Conservation (phyloP, 225 moss, liverwort and hornwort genomes). For the Ulota crispa region DNA sequence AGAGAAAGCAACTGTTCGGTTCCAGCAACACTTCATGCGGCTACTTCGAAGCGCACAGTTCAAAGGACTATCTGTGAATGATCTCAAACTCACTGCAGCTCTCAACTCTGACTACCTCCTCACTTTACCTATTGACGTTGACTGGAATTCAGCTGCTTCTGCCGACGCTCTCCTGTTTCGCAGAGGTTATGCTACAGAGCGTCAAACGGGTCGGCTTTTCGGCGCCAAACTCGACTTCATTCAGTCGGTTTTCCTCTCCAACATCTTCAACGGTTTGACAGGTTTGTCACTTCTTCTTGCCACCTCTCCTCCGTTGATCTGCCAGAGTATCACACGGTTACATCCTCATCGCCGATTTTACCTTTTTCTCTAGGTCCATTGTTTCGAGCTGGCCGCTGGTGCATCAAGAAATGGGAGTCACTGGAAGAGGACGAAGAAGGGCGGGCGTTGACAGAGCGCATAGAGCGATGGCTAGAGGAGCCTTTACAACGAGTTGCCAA, state of each 20-base stretch:
- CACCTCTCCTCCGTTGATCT: not conserved
- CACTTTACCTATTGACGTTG: constrained; percentile 81
- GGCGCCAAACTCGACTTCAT: constrained; percentile 85
- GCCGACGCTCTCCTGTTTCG: constrained; percentile 79
- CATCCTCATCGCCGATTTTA: not conserved
- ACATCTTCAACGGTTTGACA: constrained; percentile 57
- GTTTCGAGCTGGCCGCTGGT: constrained; percentile 74
- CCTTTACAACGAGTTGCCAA: constrained; percentile 50
- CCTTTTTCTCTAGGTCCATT: constrained; percentile 42
- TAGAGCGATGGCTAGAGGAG: constrained; percentile 83
- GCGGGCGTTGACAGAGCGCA: constrained; percentile 57
- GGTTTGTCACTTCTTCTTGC: constrained; percentile 27
- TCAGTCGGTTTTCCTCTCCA: constrained; percentile 64
- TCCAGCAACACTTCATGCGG: constrained; percentile 76
- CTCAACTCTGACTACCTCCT: constrained; percentile 89
- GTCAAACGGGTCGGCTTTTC: constrained; percentile 77
- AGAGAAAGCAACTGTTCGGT: constrained; percentile 61
- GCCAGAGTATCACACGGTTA: not conserved
- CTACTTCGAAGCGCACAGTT: constrained; percentile 76
- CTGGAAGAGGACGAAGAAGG: constrained; percentile 67
- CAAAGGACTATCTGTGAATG: constrained; percentile 74
- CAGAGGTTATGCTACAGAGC: constrained; percentile 78
- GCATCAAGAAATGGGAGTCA: constrained; percentile 70
- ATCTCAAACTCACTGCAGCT: constrained; percentile 77
- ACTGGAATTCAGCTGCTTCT: constrained; percentile 79